A percentile compares a stretch with the other conserved stretches of the same genome.
Conservation (phyloP, 1,139 yeast species). For the Zygosaccharomyces pseudobailii region DNA sequence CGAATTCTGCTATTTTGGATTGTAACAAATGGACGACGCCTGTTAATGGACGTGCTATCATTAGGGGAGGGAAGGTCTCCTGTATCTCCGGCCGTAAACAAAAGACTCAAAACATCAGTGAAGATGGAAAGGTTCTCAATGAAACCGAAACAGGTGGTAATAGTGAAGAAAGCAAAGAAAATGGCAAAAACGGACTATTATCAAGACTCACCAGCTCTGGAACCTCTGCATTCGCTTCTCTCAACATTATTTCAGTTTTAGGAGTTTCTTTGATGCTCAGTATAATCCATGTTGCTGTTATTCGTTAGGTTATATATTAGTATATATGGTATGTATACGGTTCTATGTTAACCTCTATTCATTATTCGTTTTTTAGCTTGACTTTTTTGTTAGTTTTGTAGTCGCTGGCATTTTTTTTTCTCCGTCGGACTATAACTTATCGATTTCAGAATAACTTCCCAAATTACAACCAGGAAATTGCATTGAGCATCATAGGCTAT, state of each 20-base stretch:
- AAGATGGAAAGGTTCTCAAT: conserved; percentile 36
- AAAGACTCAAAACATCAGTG: conserved; percentile 40
- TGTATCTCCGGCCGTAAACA: conserved; percentile 46
- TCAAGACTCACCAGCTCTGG: conserved; percentile 8
- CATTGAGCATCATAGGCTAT: neutral
- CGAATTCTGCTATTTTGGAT: conserved; percentile 49
- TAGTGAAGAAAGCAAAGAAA: conserved; percentile 5
- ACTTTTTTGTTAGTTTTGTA: neutral
- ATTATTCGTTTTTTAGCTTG: neutral
- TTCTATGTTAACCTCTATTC: neutral
- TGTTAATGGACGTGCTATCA: conserved; percentile 42
- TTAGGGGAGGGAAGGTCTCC: conserved; percentile 67
- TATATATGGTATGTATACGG: neutral
- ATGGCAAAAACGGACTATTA: conserved; percentile 8
- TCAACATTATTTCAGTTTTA: conserved; percentile 5
- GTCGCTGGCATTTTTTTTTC: neutral
- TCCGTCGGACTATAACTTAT: neutral
- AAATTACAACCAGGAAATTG: neutral
- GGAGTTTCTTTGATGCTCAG: neutral
- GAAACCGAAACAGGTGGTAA: conserved; percentile 10
- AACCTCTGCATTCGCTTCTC: neutral
- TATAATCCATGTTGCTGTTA: neutral
- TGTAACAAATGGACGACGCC: conserved; percentile 54
- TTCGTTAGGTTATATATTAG: neutral
- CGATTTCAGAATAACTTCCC: neutral